Base-by-base conservation (phyloP, 345 rosid genomes). In the Brassica napus region DNA sequence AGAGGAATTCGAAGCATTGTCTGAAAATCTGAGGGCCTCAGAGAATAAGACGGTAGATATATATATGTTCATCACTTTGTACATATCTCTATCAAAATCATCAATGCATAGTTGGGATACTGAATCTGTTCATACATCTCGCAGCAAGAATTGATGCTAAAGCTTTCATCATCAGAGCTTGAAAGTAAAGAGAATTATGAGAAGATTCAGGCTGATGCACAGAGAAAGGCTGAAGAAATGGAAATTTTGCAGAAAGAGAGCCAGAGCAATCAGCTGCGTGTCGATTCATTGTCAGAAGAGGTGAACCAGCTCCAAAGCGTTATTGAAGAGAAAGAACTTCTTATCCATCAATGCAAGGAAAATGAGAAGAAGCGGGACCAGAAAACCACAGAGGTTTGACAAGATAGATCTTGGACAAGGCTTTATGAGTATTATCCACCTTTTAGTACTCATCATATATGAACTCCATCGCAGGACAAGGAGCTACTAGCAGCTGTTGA, bases 321-420 rank as follows among this genome's bases (percentile, higher is more conserved):
- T 55, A 76, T 91, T 71, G 85, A 86, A 82, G 97, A 87, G 81
- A 95, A 91, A 82, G 94, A 90, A 58, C 86, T 77, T 81, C 82
- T 84, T 77, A 71, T 93, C 78, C 75, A 84, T 83, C 88, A 83
- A 72, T 68, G 77, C 76, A 86, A 83, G 60, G 90, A 90, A 15
- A 84, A 71, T 72, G 88, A 87, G 75, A 89, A 80, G 83, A 90
- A 81, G 72, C 74, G 91, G 68, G 88, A 91, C 83, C 89, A 83
- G 58, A 87, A 90, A 79, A 83, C 86, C 52, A 74, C 73, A 28
- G 85, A 93, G 97, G 99, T 94, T 68, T 65, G 68, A 24, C 12
- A 55, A 74, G 16, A 58, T 60, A 35, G 54, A 37, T 71, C 21
- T 18, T 65, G 54, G 23, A 60, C 47, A 62, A 64, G 67, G 67